These are phyloP conservation scores for Chrysoporthe cubensis DNA, from an alignment of 2,329 filamentous ascomycete species.

Conservation along the genomic window DNA sequence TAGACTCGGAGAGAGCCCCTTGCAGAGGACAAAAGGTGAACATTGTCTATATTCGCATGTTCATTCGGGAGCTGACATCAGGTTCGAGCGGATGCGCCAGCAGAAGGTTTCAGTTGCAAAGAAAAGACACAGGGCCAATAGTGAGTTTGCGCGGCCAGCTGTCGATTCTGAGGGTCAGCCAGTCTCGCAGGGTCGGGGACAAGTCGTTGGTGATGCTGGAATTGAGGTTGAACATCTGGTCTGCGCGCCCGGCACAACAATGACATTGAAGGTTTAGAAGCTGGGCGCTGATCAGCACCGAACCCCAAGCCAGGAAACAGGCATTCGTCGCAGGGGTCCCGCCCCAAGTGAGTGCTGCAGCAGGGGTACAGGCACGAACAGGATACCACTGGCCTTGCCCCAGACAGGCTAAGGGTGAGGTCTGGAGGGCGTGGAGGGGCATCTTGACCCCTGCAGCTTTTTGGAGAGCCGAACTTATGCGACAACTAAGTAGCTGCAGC, in stretches of 20 bases:
- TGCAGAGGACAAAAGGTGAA: slow-evolving; percentile 94
- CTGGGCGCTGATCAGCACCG: slow-evolving; percentile 1
- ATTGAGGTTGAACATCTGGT: neutral
- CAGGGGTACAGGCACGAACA: neutral
- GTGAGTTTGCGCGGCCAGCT: neutral
- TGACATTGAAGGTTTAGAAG: neutral
- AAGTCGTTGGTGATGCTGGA: neutral
- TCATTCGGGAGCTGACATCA: slow-evolving; percentile 13
- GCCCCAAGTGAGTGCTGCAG: neutral
- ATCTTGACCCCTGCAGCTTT: slow-evolving; percentile 1
- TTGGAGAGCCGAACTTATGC: neutral
- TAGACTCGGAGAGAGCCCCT: slow-evolving; percentile 84
- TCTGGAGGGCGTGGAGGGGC: slow-evolving; percentile 1
- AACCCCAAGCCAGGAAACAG: neutral
- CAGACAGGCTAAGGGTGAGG: neutral
- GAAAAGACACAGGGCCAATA: no score
- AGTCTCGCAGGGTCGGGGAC: neutral
- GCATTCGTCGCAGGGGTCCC: neutral
- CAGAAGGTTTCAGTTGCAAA: neutral
- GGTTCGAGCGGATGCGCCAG: neutral
- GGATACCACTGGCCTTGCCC: neutral
- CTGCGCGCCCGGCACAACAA: neutral
- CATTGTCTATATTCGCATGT: slow-evolving; percentile 57
- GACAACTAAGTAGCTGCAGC: neutral
- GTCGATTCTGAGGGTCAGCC: neutral